These are phyloP conservation scores for Amborella trichopoda DNA, from an alignment of 164 flowering plant species.

Conservation along the genomic window DNA sequence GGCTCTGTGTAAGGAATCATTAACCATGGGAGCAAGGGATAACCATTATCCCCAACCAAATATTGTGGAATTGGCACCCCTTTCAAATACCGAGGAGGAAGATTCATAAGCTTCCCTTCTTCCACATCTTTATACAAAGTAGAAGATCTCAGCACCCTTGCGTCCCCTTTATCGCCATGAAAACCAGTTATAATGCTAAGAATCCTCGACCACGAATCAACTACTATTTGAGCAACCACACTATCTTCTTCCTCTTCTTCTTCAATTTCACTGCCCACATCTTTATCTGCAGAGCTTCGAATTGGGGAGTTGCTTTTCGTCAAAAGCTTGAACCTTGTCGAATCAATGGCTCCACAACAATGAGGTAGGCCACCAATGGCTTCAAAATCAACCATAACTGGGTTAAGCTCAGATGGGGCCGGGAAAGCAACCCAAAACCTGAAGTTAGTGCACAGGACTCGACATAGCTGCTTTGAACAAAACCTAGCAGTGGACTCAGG, in stretches of 20 bases:
- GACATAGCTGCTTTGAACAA: constrained; percentile 70
- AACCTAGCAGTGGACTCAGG: constrained; percentile 42
- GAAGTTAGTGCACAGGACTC: constrained; percentile 82
- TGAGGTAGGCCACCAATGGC: constrained; percentile 45
- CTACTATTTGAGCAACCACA: constrained; percentile 63
- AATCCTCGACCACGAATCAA: constrained; percentile 50
- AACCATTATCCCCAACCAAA: constrained; percentile 41
- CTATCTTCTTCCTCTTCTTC: constrained; percentile 17
- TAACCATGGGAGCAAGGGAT: constrained; percentile 83
- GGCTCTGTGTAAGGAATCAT: constrained; percentile 45
- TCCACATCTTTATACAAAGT: constrained; percentile 43
- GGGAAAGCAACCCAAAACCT: constrained; percentile 83
- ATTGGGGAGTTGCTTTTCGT: too few relatives aligned
- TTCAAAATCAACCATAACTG: constrained; percentile 36
- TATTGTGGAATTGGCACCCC: constrained; percentile 44
- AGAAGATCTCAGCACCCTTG: constrained; percentile 33
- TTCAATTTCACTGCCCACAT: too few relatives aligned
- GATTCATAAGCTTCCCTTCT: constrained; percentile 29
- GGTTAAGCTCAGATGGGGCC: constrained; percentile 25
- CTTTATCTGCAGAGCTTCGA: too few relatives aligned
- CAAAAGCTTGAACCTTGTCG: constrained; percentile 34
- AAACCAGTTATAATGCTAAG: constrained; percentile 61
- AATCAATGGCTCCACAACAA: constrained; percentile 62
- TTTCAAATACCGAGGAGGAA: constrained; percentile 13
- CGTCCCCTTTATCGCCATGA: constrained; percentile 39